Percentiles rank a stretch among this genome's conserved stretches.
phyloP scores from a whole-genome alignment of 805 yeast genomes.

The Lipomyces mesembrius region DNA sequence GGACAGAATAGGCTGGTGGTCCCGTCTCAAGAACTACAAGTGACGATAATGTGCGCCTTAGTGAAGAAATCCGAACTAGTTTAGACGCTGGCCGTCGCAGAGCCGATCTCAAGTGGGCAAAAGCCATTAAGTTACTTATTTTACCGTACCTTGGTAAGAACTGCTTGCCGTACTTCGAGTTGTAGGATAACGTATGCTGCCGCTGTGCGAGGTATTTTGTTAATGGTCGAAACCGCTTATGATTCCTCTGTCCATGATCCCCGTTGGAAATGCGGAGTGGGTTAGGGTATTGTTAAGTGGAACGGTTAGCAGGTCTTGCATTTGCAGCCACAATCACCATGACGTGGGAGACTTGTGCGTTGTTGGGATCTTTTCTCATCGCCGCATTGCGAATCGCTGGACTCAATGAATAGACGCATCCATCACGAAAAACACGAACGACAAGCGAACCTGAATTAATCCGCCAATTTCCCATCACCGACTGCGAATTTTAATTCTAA shows the following conservation, averaged over 20 bases:
- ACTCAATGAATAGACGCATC: not conserved
- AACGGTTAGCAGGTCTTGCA: not conserved
- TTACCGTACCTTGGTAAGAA: not conserved
- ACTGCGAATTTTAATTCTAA: not conserved
- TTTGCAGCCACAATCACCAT: not conserved
- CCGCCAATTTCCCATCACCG: not conserved
- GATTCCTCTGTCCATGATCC: no score
- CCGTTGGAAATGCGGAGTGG: not conserved
- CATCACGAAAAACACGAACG: not conserved
- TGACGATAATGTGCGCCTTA: conserved; percentile 28
- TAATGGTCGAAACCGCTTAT: no score
- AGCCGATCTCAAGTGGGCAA: not conserved
- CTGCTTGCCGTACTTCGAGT: not conserved
- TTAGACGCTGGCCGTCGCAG: not conserved
- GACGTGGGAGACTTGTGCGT: not conserved
- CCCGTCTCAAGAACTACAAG: conserved; percentile 57
- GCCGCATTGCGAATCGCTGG: not conserved
- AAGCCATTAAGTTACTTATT: not conserved
- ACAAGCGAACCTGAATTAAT: not conserved
- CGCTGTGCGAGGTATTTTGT: not conserved
- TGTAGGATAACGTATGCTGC: no score
- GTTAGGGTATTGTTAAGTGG: not conserved
- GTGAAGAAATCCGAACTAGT: not conserved
- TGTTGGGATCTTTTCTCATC: not conserved
- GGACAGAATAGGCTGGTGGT: conserved; percentile 54